Conservation (phyloP, 805 yeast species). For the Wickerhamomyces strasburgensis region DNA sequence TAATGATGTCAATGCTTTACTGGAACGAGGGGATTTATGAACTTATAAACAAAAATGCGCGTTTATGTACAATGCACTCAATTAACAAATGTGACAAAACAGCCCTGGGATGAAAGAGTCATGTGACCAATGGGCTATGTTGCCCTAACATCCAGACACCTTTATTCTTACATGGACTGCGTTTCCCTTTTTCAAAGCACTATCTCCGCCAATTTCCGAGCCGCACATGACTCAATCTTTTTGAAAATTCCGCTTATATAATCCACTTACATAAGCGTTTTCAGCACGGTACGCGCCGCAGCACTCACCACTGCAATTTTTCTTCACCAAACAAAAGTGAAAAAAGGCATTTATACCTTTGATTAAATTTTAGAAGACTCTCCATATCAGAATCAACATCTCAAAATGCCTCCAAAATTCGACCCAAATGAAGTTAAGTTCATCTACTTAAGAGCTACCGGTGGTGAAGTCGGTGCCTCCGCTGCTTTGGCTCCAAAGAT, state of each 20-base stretch:
- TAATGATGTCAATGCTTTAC: too few species aligned
- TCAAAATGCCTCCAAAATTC: conserved; percentile 92
- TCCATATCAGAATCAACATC: background rate
- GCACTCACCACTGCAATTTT: background rate
- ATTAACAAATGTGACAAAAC: background rate
- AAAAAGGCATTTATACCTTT: background rate
- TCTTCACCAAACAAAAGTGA: conserved; percentile 6
- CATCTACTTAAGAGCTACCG: conserved; percentile 99
- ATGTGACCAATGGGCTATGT: background rate
- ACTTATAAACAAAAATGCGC: too few species aligned
- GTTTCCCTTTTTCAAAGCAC: too few species aligned
- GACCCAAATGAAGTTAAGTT: conserved; percentile 98
- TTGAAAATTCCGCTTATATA: background rate
- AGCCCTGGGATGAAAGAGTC: background rate
- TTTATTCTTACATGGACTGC: too few species aligned
- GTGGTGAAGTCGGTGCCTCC: conserved; percentile 99
- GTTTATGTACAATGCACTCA: too few species aligned
- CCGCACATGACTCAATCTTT: background rate
- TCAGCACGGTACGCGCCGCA: background rate
- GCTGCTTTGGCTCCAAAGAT: conserved; percentile 99
- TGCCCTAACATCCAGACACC: background rate
- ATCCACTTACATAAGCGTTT: background rate
- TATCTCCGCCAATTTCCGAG: background rate
- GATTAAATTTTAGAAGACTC: background rate
- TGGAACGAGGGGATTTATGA: too few species aligned